A percentile compares a stretch with the other conserved stretches of the same genome.
Conservation (phyloP, 2,329 filamentous ascomycete genomes). For the Rugonectria rugulosa region DNA sequence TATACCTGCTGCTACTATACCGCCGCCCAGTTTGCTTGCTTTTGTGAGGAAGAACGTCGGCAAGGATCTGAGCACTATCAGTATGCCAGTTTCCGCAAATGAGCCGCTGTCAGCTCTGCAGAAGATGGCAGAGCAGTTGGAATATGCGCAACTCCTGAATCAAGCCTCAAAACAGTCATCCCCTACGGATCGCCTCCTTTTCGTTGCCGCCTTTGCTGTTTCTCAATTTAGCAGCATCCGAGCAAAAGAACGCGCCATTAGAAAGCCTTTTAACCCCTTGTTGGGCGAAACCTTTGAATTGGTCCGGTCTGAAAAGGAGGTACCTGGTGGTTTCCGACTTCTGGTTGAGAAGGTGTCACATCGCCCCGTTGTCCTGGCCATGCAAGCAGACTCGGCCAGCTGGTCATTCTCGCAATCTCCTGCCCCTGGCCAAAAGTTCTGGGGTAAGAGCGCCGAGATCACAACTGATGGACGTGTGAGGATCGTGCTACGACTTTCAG, state of each 20-base stretch:
- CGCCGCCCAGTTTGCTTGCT: constrained; percentile 89
- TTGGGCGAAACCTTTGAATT: constrained; percentile 96
- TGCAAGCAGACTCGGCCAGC: constrained; percentile 84
- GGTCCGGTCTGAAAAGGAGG: constrained; percentile 80
- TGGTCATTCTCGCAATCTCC: constrained; percentile 93
- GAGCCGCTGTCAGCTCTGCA: constrained; percentile 91
- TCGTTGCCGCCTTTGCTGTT: constrained; percentile 89
- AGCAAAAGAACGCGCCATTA: constrained; percentile 87
- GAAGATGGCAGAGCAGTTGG: constrained; percentile 86
- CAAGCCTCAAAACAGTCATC: constrained; percentile 70
- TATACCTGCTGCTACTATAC: constrained; percentile 76
- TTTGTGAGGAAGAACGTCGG: constrained; percentile 97
- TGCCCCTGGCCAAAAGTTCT: constrained; percentile 93
- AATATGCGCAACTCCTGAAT: constrained; percentile 88
- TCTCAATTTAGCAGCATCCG: constrained; percentile 84
- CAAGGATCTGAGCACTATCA: constrained; percentile 95
- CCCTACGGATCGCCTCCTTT: constrained; percentile 75
- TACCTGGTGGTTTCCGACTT: constrained; percentile 79
- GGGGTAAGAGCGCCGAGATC: constrained; percentile 95
- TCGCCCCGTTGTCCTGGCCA: constrained; percentile 89
- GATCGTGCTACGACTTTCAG: constrained; percentile 70
- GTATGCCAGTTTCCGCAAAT: constrained; percentile 97
- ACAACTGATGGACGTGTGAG: constrained; percentile 89
- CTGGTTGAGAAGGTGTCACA: constrained; percentile 96
- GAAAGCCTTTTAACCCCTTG: constrained; percentile 97